Evolutionary conservation across 495 filamentous ascomycete genomes (phyloP), one percentile per base, ranked within the genome.

Genomic region (Neurospora sp.): DNA sequence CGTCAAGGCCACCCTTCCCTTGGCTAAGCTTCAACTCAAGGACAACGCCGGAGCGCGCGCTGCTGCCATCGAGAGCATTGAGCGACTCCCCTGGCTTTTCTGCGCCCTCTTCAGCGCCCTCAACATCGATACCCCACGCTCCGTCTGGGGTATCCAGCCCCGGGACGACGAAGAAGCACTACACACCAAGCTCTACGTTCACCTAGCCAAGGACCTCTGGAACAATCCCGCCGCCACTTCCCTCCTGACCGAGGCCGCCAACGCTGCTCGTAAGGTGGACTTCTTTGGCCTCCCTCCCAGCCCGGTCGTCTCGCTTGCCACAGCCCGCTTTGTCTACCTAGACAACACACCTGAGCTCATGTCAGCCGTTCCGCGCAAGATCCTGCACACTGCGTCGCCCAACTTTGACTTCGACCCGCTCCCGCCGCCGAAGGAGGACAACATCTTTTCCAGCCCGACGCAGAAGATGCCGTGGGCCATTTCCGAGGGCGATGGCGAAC

Each of bases 121-220:
- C 27, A 87, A 90, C 74, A 82, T 97, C 40, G 88, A 92, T 72
- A 87, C 89, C 9, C 93, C 96, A 0, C 88, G 88, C 40, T 84
- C 89, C 1, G 89, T 98, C 41, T 98, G 95, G 95, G 94, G 92
- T 48, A 85, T 89, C 70, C 85, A 88, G 77, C 89, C 94, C 31
- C 87, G 87, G 4, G 88, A 89, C 7, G 83, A 87, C 14, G 85
- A 87, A n/a, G 92, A 97, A 72, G 87, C 88, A 70, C 85, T 98
- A 12, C 84, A 94, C 71, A 89, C 90, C 3, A 89, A 92, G 75
- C 86, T 97, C 0, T 98, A 98, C 80, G 88, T 94, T 44, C 83
- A 89, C 31, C 89, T 90, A 39, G 88, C 92, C 4, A 96, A 94
- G 78, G 93, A 97, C 77, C 85, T 98, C 18, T 99, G 96, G 96